Evolutionary conservation across 805 yeast genomes (phyloP).

Genomic region (Allodekkera sacchari): DNA sequence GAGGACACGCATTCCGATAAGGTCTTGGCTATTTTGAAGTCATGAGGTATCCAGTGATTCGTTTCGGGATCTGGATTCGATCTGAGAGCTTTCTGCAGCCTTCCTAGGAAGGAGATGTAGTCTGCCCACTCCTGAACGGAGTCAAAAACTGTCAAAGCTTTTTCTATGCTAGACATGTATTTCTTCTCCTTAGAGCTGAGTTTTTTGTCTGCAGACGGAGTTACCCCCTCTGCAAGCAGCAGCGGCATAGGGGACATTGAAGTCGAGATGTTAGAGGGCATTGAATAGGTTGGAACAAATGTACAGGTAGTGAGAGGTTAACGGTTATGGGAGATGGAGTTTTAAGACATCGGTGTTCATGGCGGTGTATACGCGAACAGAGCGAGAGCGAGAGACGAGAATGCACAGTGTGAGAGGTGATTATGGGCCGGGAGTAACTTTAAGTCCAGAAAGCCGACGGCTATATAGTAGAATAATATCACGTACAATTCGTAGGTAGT

Average conservation of each 20-base stretch:
- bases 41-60: slow-evolving; percentile 56
- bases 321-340: no score
- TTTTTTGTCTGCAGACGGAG: slow-evolving; percentile 17
- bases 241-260: slow-evolving; percentile 24
- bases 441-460: no score
- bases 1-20: slow-evolving; percentile 77
- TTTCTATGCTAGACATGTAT: slow-evolving; percentile 57
- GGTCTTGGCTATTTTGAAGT: slow-evolving; percentile 56
- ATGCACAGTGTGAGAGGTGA: no score
- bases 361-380: no score
- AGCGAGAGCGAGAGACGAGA: no score
- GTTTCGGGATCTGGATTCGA: slow-evolving; percentile 32
- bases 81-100: slow-evolving; percentile 65
- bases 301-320: no score
- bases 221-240: slow-evolving; percentile 10
- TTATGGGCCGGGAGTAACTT: no score
- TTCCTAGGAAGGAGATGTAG: slow-evolving; percentile 80
- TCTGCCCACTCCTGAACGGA: slow-evolving; percentile 96
- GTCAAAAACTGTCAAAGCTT: slow-evolving; percentile 69
- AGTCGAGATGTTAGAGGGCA: slow-evolving; percentile 14
- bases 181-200: slow-evolving; percentile 60
- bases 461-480: no score
- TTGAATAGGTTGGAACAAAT: slow-evolving; percentile 11
- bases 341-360: no score
- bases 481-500: no score